Evolutionary conservation across 1,284 basidiomycete genomes (phyloP).

Genomic region (Gomphus bonarii): DNA sequence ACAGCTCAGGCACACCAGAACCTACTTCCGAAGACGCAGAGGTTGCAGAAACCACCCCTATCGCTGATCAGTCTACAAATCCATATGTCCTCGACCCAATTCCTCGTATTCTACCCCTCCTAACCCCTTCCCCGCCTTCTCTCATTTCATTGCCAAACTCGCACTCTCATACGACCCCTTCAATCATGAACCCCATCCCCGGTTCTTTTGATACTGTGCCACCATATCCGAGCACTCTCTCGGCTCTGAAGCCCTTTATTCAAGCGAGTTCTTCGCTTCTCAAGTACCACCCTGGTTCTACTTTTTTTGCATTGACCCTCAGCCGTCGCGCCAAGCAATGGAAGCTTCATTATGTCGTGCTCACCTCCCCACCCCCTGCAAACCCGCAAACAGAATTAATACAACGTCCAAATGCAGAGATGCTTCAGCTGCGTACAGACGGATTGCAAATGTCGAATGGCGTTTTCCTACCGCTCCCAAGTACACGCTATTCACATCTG

Average conservation of each 20-base stretch:
- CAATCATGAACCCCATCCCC: slow-evolving; percentile 25
- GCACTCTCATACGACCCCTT: slow-evolving; percentile 18
- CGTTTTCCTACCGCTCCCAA: neutral
- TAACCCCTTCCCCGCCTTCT: neutral
- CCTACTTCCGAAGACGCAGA: slow-evolving; percentile 2
- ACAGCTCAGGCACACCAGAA: slow-evolving; percentile 10
- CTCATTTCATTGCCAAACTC: neutral
- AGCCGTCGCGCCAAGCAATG: slow-evolving; percentile 38
- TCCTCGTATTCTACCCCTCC: neutral
- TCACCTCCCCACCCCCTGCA: slow-evolving; percentile 36
- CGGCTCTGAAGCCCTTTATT: slow-evolving; percentile 37
- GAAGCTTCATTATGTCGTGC: slow-evolving; percentile 53
- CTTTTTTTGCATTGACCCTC: slow-evolving; percentile 58
- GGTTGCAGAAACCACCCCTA: neutral
- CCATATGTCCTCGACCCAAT: neutral
- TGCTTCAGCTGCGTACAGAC: neutral
- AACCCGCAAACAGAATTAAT: slow-evolving; percentile 14
- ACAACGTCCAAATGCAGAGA: neutral
- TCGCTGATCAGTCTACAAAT: neutral
- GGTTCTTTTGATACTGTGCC: slow-evolving; percentile 30
- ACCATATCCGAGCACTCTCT: slow-evolving; percentile 46
- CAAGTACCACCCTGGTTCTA: slow-evolving; percentile 55
- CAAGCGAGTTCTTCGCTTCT: slow-evolving; percentile 43
- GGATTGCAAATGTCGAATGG: neutral
- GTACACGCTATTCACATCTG: slow-evolving; percentile 35